These are phyloP conservation scores for Meira nashicola DNA, from an alignment of 1,284 basidiomycete species.

Conservation along the genomic window DNA sequence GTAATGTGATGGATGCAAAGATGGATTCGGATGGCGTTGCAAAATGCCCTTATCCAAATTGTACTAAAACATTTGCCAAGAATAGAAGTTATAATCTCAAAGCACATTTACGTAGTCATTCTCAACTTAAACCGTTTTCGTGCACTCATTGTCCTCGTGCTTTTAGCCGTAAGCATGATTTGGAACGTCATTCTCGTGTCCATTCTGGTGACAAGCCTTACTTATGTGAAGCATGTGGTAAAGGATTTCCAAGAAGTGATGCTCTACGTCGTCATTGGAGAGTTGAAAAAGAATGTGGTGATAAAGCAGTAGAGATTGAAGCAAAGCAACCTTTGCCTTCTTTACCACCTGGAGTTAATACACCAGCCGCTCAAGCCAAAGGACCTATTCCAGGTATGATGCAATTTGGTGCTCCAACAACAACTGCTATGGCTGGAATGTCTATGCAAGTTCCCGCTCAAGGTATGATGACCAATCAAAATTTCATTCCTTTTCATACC, in stretches of 20 bases:
- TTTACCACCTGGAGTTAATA: slow-evolving; percentile 12
- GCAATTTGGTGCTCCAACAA: not conserved
- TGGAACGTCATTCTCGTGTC: slow-evolving; percentile 49
- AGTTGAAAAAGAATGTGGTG: slow-evolving; percentile 45
- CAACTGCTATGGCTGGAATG: not conserved
- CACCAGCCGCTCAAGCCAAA: slow-evolving; percentile 9
- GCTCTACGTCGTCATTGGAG: slow-evolving; percentile 49
- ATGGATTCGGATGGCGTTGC: slow-evolving; percentile 42
- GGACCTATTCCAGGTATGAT: slow-evolving; percentile 5
- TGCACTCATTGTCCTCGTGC: slow-evolving; percentile 47
- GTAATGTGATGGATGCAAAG: slow-evolving; percentile 37
- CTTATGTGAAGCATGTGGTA: slow-evolving; percentile 47
- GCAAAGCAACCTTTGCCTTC: slow-evolving; percentile 27
- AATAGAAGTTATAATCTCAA: slow-evolving; percentile 48
- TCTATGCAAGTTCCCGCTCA: not conserved
- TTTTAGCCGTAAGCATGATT: slow-evolving; percentile 49
- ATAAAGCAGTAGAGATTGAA: slow-evolving; percentile 36
- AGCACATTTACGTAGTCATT: slow-evolving; percentile 41
- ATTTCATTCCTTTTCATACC: no score
- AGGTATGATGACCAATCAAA: no score
- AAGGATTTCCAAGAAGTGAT: slow-evolving; percentile 50
- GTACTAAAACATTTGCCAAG: slow-evolving; percentile 50
- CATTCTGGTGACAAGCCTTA: slow-evolving; percentile 52
- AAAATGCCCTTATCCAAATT: slow-evolving; percentile 38
- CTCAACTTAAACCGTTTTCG: slow-evolving; percentile 45